Evolutionary conservation across 2,329 filamentous ascomycete genomes (phyloP).

Genomic region (Calycina herbarum): DNA sequence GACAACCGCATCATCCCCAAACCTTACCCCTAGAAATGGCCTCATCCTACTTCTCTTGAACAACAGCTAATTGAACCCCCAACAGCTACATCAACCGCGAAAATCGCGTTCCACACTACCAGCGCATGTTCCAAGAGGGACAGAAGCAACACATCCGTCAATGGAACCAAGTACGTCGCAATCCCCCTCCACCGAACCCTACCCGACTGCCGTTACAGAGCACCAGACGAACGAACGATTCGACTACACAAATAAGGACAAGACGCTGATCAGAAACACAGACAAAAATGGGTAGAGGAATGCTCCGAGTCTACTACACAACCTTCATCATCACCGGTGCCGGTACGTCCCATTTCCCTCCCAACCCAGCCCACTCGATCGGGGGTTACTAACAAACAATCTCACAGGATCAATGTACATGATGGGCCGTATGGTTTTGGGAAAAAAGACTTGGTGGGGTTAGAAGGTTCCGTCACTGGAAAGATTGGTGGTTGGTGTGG

Average conservation of each 20-base stretch:
- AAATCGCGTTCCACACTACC: conserved; percentile 75
- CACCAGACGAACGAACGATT: no score
- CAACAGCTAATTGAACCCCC: conserved; percentile 25
- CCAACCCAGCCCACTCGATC: background rate
- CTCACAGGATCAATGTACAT: conserved; percentile 61
- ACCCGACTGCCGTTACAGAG: no score
- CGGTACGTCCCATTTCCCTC: conserved; percentile 51
- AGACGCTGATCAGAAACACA: conserved; percentile 37
- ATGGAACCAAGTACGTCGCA: conserved; percentile 72
- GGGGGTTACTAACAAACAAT: background rate
- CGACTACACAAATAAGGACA: background rate
- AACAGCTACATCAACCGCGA: conserved; percentile 62
- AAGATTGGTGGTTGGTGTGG: conserved; percentile 2
- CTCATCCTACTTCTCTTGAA: conserved; percentile 3
- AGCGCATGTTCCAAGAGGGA: conserved; percentile 73
- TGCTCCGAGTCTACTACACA: conserved; percentile 70
- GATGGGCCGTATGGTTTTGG: conserved; percentile 70
- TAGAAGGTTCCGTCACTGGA: conserved; percentile 41
- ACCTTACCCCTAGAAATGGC: conserved; percentile 11
- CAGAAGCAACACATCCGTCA: conserved; percentile 68
- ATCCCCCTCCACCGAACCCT: background rate
- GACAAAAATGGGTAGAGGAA: conserved; percentile 62
- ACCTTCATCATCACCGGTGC: conserved; percentile 59
- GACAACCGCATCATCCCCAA: background rate
- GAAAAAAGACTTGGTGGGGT: conserved; percentile 77